Base-by-base conservation (phyloP, 106 monocot genomes). In the Allium fistulosum region DNA sequence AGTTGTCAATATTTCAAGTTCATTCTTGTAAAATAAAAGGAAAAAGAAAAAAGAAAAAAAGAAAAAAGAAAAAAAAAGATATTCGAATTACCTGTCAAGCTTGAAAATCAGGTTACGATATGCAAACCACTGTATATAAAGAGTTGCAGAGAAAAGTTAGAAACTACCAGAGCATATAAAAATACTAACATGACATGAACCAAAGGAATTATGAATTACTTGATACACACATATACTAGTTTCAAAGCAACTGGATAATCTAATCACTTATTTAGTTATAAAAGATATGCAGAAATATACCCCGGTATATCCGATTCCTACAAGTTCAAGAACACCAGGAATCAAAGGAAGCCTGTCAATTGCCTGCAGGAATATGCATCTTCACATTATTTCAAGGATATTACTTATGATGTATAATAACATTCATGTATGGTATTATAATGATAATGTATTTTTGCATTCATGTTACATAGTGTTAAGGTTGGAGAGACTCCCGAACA, bases 251-350 rank as follows among this genome's bases (percentile, higher is more conserved):
- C 18, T 9, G 48, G 8, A 22, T 63, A n/a, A 15, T 2, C 46
- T 3, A 8, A 46, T 63, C 18, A 14, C 4, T 47, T 14, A 15
- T 28, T 2, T 28, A 15, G 46, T 63, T 1, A 47, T 46, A 47
- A 15, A 27, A 66, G 16, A 13, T 48, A 5, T 63, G 46, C 8
- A 51, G 8, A 27, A 27, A 27, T 76, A 74, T 92, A 97, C 97
- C 82, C 87, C 97, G n/a, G 84, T 80, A 49, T 92, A 97, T 47
- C 92, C 92, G 53, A 92, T 92, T 70, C 97, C 97, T 16, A 97
- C 86, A 70, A 89, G 69, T 74, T 97, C 97, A 75, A 97, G 70
- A 53, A 91, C 59, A 58, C 88, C 84, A 62, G 97, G 97, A 57
- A 95, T 71, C 11, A 95, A 7, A 65, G 94, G 94, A 80, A 97